Evolutionary conservation across 2,329 filamentous ascomycete genomes (phyloP).

Genomic region (Nannizziopsis arthrosporioides): DNA sequence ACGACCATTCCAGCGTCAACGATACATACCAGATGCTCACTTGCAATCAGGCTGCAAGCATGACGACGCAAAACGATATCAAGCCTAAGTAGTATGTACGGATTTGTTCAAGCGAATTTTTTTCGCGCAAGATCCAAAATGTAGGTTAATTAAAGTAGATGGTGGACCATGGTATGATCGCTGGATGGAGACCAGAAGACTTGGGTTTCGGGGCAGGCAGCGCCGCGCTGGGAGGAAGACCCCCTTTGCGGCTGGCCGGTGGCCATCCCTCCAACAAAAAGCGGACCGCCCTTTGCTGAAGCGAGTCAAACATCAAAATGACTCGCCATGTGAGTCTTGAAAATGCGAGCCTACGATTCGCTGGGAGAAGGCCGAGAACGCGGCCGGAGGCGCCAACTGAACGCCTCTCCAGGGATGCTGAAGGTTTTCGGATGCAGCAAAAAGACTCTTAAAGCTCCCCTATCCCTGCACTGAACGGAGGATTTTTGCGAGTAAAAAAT

Average conservation of each 20-base stretch:
- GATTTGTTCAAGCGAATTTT: slow-evolving; percentile 1
- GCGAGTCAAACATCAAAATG: not conserved
- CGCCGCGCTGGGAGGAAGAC: too few species aligned
- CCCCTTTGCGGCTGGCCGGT: too few species aligned
- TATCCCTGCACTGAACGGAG: not conserved
- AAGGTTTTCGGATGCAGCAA: slow-evolving; percentile 5
- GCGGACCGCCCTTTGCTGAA: slow-evolving; percentile 1
- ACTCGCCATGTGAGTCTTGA: slow-evolving; percentile 7
- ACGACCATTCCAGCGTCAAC: slow-evolving; percentile 17
- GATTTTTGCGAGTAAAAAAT: slow-evolving; percentile 6
- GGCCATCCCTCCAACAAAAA: slow-evolving; percentile 5
- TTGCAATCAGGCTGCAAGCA: slow-evolving; percentile 9
- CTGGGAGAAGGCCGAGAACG: slow-evolving; percentile 1
- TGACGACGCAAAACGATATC: not conserved
- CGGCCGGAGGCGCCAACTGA: slow-evolving; percentile 2
- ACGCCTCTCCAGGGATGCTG: slow-evolving; percentile 7
- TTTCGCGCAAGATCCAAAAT: not conserved
- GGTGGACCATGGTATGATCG: too few species aligned
- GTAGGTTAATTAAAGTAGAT: not conserved
- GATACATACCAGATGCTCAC: slow-evolving; percentile 11
- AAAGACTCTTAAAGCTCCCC: slow-evolving; percentile 4
- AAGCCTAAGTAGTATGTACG: not conserved
- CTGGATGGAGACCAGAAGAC: not conserved
- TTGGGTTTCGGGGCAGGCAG: not conserved
- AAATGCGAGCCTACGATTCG: slow-evolving; percentile 1